Evolutionary conservation across 2,329 filamentous ascomycete genomes (phyloP).

Genomic region (Rachicladosporium sp.): DNA sequence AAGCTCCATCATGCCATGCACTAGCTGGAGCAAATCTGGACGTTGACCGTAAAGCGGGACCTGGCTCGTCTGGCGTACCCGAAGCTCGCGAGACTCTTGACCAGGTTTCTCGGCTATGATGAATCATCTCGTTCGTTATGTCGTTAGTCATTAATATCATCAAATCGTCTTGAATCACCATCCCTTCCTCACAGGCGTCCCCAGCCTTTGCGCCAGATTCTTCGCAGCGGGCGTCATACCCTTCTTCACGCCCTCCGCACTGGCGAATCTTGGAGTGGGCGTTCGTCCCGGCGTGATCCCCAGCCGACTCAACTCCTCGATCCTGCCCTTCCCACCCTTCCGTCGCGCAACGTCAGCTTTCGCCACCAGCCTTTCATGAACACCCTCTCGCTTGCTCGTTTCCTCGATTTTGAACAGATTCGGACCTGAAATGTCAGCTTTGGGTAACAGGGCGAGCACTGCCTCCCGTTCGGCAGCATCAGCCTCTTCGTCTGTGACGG

Average conservation of each 20-base stretch:
- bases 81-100: no score
- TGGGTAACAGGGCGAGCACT: slow-evolving; percentile 30
- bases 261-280: slow-evolving; percentile 58
- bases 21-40: no score
- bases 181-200: slow-evolving; percentile 21
- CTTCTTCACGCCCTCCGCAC: slow-evolving; percentile 21
- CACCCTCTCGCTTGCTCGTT: slow-evolving; percentile 60
- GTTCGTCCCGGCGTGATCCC: slow-evolving; percentile 37
- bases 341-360: slow-evolving; percentile 62
- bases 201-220: slow-evolving; percentile 53
- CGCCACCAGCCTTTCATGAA: slow-evolving; percentile 82
- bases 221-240: slow-evolving; percentile 62
- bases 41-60: no score
- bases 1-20: no score
- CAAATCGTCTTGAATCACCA: slow-evolving; percentile 3
- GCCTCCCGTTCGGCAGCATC: slow-evolving; percentile 24
- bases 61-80: no score
- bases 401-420: slow-evolving; percentile 74
- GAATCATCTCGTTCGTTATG: not conserved
- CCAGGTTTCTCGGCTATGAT: no score
- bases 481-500: slow-evolving; percentile 21
- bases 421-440: slow-evolving; percentile 41
- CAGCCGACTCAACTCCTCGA: slow-evolving; percentile 19
- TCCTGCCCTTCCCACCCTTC: slow-evolving; percentile 42
- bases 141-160: not conserved